Conservation (phyloP, 1,139 yeast genomes). For the Blastobotrys serpentis region DNA sequence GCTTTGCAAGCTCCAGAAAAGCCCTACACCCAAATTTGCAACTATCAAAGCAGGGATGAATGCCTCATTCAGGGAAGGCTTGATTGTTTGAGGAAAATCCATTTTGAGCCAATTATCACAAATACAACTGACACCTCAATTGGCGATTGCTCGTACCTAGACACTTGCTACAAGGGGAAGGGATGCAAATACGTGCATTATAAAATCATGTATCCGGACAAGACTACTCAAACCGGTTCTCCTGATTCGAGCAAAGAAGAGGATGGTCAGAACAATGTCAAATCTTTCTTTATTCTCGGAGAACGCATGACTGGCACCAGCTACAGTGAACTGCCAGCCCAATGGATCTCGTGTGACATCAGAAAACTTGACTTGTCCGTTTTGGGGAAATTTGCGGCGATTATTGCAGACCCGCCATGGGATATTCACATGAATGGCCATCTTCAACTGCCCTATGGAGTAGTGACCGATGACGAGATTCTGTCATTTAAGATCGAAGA, state of each 20-base stretch:
- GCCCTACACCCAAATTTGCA: constrained; percentile 26
- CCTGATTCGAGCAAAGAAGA: not conserved
- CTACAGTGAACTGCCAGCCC: constrained; percentile 51
- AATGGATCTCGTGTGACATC: constrained; percentile 87
- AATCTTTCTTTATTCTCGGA: constrained; percentile 51
- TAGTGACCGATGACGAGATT: constrained; percentile 49
- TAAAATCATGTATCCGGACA: constrained; percentile 42
- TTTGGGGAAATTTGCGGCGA: constrained; percentile 82
- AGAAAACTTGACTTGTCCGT: constrained; percentile 63
- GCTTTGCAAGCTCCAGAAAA: constrained; percentile 18
- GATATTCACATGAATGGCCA: constrained; percentile 39
- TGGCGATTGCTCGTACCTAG: constrained; percentile 95
- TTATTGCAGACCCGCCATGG: constrained; percentile 72
- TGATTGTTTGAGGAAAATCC: constrained; percentile 34
- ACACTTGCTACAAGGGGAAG: constrained; percentile 85
- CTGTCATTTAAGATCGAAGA: constrained; percentile 61
- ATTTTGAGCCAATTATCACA: constrained; percentile 35
- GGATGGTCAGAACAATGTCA: not conserved
- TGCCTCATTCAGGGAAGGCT: constrained; percentile 35
- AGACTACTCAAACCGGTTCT: not conserved
- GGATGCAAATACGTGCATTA: constrained; percentile 84
- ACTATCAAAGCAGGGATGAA: constrained; percentile 21
- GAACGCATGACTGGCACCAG: constrained; percentile 42
- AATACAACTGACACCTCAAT: constrained; percentile 58
- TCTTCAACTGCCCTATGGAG: constrained; percentile 60